Base-by-base conservation (phyloP, 495 filamentous ascomycete species). In the Talaromyces borbonicus region DNA sequence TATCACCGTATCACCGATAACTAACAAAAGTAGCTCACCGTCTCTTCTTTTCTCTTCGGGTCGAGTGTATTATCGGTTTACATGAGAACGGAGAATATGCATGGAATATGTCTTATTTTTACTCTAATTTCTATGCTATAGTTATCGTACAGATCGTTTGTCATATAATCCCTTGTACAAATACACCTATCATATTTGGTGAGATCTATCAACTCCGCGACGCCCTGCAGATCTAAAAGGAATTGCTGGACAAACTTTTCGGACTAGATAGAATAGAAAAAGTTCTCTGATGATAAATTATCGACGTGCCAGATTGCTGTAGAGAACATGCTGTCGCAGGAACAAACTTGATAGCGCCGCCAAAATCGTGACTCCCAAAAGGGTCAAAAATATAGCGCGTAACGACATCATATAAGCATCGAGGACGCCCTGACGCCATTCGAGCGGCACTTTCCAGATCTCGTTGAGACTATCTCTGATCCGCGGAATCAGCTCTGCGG, bases 321-420 rank as follows among this genome's bases (percentile, higher is more conserved):
- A 82, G 54, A 95, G 55, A 42, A 73, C 80, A 53, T 94, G 80
- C 66, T 95, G 83, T 60, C 73, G 81, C 77, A 95, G 86, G 6
- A 77, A 72, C 33, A 81, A 65, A 53, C 73, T 75, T 7, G 83
- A 54, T 32, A 85, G 56, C 4, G 66, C 79, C 1, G 69, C 84
- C 11, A 84, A 38, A 0, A 81, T 52, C 1, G 68, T 67, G 44
- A 93, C 54, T 0, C 70, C 84, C 15, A 94, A 53, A 18, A 76
- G 63, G 0, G 81, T 77, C 29, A 83, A 55, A 66, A 90, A 95
- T 0, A 93, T 85, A 4, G 79, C 81, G 35, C 77, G 73, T 39
- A 95, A 68, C 3, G 85, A 84, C 43, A 77, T 75, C 72, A 88
- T 85, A 55, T 90, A 92, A 2, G 80, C 77, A 27, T 76, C 75